Conservation (phyloP, 2,329 filamentous ascomycete species). For the Fusarium albosuccineum region DNA sequence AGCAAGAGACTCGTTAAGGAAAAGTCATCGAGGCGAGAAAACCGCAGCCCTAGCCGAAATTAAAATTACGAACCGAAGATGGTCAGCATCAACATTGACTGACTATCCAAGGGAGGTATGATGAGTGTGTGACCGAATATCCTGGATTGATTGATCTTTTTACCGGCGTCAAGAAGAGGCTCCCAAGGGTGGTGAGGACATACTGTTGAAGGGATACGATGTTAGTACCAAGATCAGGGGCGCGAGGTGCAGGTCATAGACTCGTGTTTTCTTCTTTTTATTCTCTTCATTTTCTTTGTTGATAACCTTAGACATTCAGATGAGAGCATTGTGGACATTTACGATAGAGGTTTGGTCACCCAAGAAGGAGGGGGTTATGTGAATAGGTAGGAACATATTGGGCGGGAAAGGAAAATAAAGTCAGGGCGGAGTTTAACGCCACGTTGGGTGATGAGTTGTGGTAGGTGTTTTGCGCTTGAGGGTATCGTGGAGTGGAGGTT, state of each 20-base stretch:
- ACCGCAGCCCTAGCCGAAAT: conserved; percentile 45
- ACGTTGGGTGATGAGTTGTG: neutral
- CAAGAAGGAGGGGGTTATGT: conserved; percentile 13
- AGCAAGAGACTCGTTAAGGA: conserved; percentile 62
- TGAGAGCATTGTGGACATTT: conserved; percentile 35
- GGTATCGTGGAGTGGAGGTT: neutral
- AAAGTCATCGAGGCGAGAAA: conserved; percentile 47
- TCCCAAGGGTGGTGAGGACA: conserved; percentile 7
- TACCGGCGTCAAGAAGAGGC: conserved; percentile 33
- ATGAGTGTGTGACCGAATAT: conserved; percentile 24
- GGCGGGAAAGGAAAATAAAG: neutral
- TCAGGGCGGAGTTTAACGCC: neutral
- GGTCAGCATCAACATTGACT: neutral
- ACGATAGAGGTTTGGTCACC: conserved; percentile 43
- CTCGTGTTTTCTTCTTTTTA: conserved; percentile 19
- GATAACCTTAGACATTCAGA: conserved; percentile 42
- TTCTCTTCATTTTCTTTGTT: conserved; percentile 33
- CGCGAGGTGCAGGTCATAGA: conserved; percentile 32
- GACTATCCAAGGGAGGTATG: neutral
- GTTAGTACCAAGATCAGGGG: conserved; percentile 19
- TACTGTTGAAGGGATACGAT: conserved; percentile 27
- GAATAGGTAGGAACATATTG: neutral
- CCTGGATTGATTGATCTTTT: conserved; percentile 31
- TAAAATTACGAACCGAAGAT: conserved; percentile 13
- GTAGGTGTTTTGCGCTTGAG: neutral